Percentiles rank a stretch among this genome's conserved stretches.
Conservation (phyloP, 169 alveolate genomes). For the Eimeria sp. region DNA sequence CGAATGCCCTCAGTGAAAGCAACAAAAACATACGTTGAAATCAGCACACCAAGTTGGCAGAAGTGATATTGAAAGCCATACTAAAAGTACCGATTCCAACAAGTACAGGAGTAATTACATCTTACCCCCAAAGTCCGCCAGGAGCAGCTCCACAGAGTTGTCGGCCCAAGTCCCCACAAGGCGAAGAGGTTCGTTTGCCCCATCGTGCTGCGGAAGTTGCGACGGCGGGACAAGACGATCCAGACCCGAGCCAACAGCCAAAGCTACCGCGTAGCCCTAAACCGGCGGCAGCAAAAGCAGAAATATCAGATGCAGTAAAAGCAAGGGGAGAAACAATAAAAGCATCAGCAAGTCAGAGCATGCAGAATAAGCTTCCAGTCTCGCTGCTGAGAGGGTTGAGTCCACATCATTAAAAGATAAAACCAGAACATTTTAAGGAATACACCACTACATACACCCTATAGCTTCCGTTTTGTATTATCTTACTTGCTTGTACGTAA, state of each 20-base stretch:
- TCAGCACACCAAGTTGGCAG: no score
- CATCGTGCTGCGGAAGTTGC: conserved; percentile 59
- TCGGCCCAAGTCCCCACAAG: conserved; percentile 59
- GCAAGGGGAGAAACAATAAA: not conserved
- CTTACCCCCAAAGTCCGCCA: conserved; percentile 70
- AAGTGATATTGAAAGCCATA: no score
- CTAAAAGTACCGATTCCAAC: no score
- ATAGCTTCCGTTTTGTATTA: not conserved
- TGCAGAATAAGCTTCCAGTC: not conserved
- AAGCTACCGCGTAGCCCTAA: conserved; percentile 29
- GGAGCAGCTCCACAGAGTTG: conserved; percentile 54
- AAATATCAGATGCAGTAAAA: not conserved
- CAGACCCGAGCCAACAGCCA: conserved; percentile 34
- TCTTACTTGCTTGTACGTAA: conserved; percentile 28
- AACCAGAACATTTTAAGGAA: not conserved
- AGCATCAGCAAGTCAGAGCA: not conserved
- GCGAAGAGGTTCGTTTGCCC: conserved; percentile 33
- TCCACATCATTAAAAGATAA: not conserved
- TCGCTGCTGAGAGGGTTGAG: not conserved
- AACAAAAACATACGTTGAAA: no score
- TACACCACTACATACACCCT: not conserved
- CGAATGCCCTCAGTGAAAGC: no score
- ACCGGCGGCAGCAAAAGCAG: not conserved
- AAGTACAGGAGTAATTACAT: not conserved
- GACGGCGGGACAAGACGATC: conserved; percentile 33